Percentiles rank a stretch among this genome's conserved stretches.
These are phyloP conservation scores for Chaetomium fimeti DNA, from an alignment of 495 filamentous ascomycete genomes.

Conservation along the genomic window DNA sequence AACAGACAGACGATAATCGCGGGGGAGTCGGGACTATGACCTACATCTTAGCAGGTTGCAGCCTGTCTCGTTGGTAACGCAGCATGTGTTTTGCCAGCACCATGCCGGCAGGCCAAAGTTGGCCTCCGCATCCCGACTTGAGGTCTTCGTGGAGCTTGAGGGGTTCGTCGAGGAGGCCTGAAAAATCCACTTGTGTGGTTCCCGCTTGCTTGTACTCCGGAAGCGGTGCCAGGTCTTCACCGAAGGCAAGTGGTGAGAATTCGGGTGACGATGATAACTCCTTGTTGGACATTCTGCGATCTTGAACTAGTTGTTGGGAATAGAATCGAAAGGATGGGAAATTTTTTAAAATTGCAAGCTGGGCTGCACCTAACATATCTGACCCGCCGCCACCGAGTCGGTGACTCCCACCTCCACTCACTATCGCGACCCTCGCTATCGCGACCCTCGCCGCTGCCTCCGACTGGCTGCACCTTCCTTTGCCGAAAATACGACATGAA, in stretches of 20 bases:
- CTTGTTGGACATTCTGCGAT: conserved; percentile 9
- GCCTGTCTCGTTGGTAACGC: conserved; percentile 57
- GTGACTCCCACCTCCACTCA: neutral
- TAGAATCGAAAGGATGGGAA: too few relatives aligned
- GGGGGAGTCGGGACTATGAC: conserved; percentile 37
- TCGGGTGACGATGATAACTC: conserved; percentile 38
- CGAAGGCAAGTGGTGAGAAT: conserved; percentile 55
- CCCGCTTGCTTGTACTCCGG: conserved; percentile 63
- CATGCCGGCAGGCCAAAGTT: conserved; percentile 92
- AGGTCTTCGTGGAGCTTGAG: conserved; percentile 81
- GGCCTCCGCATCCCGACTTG: conserved; percentile 82
- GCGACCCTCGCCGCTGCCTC: neutral
- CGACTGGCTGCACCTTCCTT: neutral
- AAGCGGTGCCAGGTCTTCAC: conserved; percentile 64
- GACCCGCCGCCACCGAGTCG: neutral
- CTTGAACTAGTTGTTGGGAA: neutral
- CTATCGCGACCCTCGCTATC: neutral
- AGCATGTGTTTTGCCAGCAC: conserved; percentile 82
- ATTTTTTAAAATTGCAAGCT: neutral
- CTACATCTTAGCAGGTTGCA: conserved; percentile 71
- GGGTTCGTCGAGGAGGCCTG: conserved; percentile 65
- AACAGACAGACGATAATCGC: neutral
- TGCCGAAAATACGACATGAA: neutral
- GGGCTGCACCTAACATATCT: conserved; percentile 5
- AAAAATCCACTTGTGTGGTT: conserved; percentile 65